Evolutionary conservation across 2,329 filamentous ascomycete species (phyloP).

Genomic region (Hypoxylon sp.): DNA sequence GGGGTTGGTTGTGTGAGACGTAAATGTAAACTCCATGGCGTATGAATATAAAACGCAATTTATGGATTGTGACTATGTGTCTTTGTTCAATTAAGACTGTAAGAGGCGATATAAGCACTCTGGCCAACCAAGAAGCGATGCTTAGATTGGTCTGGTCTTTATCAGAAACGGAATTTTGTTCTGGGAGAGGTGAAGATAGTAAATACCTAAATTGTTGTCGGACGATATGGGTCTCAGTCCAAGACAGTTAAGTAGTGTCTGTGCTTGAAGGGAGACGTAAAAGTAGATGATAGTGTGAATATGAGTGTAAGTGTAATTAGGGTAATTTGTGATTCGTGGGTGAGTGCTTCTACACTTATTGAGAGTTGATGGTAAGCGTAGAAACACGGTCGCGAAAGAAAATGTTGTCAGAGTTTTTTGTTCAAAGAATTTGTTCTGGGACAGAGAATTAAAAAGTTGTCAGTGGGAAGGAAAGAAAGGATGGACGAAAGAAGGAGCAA

Average conservation of each 20-base stretch:
- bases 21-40: not conserved
- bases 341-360: not conserved
- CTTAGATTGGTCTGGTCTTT: not conserved
- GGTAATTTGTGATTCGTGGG: not conserved
- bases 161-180: not conserved
- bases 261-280: not conserved
- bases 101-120: not conserved
- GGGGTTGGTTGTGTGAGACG: not conserved
- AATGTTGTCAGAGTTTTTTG: not conserved
- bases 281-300: not conserved
- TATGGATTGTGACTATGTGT: not conserved
- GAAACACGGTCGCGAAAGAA: not conserved
- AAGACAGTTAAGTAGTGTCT: not conserved
- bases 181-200: not conserved
- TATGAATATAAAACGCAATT: not conserved
- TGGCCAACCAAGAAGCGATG: not conserved
- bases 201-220: not conserved
- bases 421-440: not conserved
- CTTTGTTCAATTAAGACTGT: not conserved
- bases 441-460: not conserved
- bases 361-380: not conserved
- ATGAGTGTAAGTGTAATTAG: constrained; percentile 4
- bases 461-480: not conserved
- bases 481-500: not conserved
- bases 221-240: constrained; percentile 2